Base-by-base conservation (phyloP, 257 asterid genomes). In the Solanum sitiens region DNA sequence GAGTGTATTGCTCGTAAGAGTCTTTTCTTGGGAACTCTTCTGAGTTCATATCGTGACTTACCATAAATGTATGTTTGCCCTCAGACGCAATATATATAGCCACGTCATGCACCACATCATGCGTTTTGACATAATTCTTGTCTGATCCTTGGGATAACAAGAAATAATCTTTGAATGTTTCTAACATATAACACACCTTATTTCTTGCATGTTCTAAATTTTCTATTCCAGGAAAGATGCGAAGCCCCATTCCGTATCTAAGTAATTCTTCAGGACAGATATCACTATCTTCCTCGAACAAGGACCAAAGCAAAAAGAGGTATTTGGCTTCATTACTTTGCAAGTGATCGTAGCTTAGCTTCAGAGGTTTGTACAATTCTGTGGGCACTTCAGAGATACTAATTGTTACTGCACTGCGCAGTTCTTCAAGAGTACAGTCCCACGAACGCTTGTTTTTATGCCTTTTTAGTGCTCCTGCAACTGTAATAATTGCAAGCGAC, bases 261-360 rank as follows among this genome's bases (percentile, higher is more conserved):
- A 86, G 80, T 45, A 89, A 44, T 20, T 37, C 0, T 32, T 89
- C 89, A 27, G 65, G 12, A 9, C 47, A 37, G 2, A 89, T 82
- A 12, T 42, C 4, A 21, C 63, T 11, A 71, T 82, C 87, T 83
- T 89, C 87, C 7, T 86, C 80, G n/a, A 86, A 86, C 5, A 86
- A 33, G 33, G 87, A 89, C 39, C 80, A 87, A 70, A 89, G 86
- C 47, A 86, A 32, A 83, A 89, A 87, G 8, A 86, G 30, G 50
- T 23, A 12, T 67, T 50, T 86, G 53, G 86, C 88, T 40, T 87
- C 86, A 8, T 30, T 59, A 83, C 76, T 39, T 83, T n/a, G 83
- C 83, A 89, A 37, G 32, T 83, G 25, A 23, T 83, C 71, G 30
- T 86, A 89, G 74, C 91, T 89, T 23, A 25, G 56, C 61, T 30